Conservation (phyloP, 768 basidiomycete genomes). For the Terana coerulea region DNA sequence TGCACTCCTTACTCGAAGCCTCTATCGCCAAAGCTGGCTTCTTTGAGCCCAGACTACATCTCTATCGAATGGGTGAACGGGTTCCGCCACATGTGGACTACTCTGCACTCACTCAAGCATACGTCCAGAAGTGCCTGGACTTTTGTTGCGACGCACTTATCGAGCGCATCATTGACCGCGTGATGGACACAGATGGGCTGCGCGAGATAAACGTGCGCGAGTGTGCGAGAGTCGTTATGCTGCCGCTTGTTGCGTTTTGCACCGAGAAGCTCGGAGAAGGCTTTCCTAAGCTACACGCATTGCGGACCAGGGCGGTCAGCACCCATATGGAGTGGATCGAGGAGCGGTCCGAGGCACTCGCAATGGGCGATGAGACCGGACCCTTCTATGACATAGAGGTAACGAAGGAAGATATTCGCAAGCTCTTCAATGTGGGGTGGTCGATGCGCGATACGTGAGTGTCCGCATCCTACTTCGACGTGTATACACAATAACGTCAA, state of each 20-base stretch:
- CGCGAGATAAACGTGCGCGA: neutral
- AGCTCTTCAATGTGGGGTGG: neutral
- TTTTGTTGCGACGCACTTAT: neutral
- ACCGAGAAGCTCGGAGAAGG: neutral
- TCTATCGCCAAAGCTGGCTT: neutral
- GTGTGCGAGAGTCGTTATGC: neutral
- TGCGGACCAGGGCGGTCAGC: neutral
- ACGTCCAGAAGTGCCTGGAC: slow-evolving; percentile 4
- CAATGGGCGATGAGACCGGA: too few species aligned
- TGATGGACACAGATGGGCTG: neutral
- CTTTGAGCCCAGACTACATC: neutral
- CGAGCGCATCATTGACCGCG: neutral
- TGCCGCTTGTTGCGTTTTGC: neutral
- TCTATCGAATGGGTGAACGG: neutral
- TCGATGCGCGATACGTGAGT: neutral
- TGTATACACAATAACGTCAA: neutral
- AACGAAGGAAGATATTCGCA: neutral
- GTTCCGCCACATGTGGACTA: neutral
- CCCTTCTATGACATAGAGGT: too few species aligned
- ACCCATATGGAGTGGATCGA: neutral
- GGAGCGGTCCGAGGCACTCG: too few species aligned
- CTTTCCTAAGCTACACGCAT: neutral
- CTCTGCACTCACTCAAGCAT: neutral
- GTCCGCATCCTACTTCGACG: neutral
- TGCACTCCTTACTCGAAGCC: neutral